Percentiles rank a stretch among this genome's conserved stretches.
phyloP scores from a whole-genome alignment of 441 rosid species.

The Arabidopsis lyrata region DNA sequence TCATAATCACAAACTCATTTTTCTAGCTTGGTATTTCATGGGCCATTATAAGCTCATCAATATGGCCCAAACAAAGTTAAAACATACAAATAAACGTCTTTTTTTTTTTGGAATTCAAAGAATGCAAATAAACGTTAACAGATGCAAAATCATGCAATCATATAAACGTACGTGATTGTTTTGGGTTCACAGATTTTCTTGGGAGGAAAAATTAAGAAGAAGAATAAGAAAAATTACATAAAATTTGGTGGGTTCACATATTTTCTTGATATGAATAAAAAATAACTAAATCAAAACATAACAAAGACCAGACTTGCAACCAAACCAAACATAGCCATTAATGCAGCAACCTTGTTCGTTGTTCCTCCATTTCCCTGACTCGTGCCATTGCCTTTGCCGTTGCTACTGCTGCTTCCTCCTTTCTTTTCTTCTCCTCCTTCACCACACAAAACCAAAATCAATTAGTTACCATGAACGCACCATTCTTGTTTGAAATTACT shows the following conservation, averaged over 20 bases:
- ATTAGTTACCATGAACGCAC: neutral
- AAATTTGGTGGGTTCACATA: neutral
- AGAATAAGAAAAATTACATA: neutral
- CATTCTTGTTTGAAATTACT: neutral
- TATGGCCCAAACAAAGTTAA: neutral
- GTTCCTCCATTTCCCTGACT: constrained; percentile 36
- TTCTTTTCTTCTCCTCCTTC: constrained; percentile 17
- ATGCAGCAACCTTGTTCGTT: constrained; percentile 33
- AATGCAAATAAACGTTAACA: neutral
- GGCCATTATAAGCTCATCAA: neutral
- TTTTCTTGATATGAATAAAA: neutral
- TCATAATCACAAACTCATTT: too few species aligned
- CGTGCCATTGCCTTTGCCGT: constrained; percentile 15
- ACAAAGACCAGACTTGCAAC: constrained; percentile 28
- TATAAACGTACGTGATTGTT: neutral
- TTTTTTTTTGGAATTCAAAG: too few species aligned
- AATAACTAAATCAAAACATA: constrained; percentile 22
- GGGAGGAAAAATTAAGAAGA: neutral
- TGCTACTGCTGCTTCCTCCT: constrained; percentile 28
- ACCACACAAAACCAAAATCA: constrained; percentile 13
- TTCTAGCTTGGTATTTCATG: too few species aligned
- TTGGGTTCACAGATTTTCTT: neutral
- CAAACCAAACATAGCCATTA: constrained; percentile 32
- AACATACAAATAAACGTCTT: neutral
- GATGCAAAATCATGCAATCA: neutral